Evolutionary conservation across 2,329 filamentous ascomycete species (phyloP), one percentile per base, ranked within the genome.

Genomic region (Aspergillus tanneri): DNA sequence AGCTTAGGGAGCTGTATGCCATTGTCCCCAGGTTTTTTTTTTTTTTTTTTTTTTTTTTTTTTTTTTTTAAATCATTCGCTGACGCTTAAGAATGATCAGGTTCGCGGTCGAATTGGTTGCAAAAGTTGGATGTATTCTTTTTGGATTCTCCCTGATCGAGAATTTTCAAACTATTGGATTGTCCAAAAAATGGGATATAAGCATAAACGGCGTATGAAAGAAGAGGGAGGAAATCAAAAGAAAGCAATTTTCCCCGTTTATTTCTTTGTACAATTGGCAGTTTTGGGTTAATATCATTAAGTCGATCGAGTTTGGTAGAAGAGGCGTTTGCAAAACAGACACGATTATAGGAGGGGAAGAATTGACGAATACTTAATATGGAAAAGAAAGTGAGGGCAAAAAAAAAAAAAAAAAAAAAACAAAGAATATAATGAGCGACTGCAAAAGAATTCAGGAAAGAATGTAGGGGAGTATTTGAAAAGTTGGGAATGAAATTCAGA

Each of bases 1-100:
- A 49, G 42, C 54, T 64, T 46, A 61, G 50, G 25, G 67, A 56
- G 53, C 64, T 65, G 59, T 61, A 66, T 46, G 69, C 65, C 70
- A 72, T 72, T 42, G 61, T 58, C 60, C 45, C 46, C 51, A 44
- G 44, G 51, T 37, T 45, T 21, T 40, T 45, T n/a, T n/a, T n/a
- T n/a, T 43, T 21, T 21, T 44, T 43, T 43, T 41, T 52, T 27
- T 56, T 43, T 21, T 21, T 44, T 43, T 43, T 41, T 43, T 21
- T 21, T 44, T 43, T 43, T 41, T 52, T 27, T 56, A 49, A 49
- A 57, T 61, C 50, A 47, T 63, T 64, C 55, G 59, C 55, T 53
- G 54, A 64, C 60, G 57, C 58, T 58, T 52, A 54, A 51, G 43
- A 48, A 54, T 50, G 45, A 50, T 40, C 53, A 46, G 50, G 28